phyloP scores from a whole-genome alignment of 306 rosid species.

The Trifolium subterraneum region DNA sequence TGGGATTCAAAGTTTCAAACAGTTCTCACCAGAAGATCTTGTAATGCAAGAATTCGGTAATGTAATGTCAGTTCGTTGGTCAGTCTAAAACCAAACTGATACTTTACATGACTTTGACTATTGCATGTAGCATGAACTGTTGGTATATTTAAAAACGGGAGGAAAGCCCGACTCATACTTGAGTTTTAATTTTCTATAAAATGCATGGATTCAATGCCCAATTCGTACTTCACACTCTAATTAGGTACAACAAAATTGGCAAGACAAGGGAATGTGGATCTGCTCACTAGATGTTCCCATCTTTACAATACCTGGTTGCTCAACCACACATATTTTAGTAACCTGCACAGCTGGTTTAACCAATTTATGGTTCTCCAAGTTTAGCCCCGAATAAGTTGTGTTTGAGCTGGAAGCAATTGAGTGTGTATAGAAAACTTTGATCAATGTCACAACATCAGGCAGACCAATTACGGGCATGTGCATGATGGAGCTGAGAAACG shows the following conservation, averaged over 20 bases:
- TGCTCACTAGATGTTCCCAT: constrained; percentile 35
- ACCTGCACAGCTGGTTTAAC: constrained; percentile 21
- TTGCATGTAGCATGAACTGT: constrained; percentile 12
- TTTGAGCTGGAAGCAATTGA: constrained; percentile 20
- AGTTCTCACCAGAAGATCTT: constrained; percentile 19
- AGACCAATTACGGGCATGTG: constrained; percentile 22
- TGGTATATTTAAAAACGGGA: background rate
- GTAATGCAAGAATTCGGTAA: constrained; percentile 32
- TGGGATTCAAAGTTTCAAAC: constrained; percentile 16
- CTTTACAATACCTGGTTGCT: constrained; percentile 19
- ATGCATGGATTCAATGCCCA: constrained; percentile 7
- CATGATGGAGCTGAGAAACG: constrained; percentile 33
- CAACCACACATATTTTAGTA: constrained; percentile 34
- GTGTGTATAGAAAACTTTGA: constrained; percentile 7
- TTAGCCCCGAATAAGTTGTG: constrained; percentile 21
- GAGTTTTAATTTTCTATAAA: background rate
- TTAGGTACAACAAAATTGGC: constrained; percentile 48
- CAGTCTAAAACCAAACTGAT: constrained; percentile 28
- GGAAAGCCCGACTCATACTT: background rate
- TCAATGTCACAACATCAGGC: constrained; percentile 23
- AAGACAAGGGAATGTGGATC: constrained; percentile 32
- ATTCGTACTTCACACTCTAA: constrained; percentile 30
- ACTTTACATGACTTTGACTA: constrained; percentile 40
- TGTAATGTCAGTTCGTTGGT: constrained; percentile 25
- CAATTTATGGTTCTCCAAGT: constrained; percentile 34